Evolutionary conservation across 352 stramenopile species (phyloP).

Genomic region (Phytopythium chamaehyphon): DNA sequence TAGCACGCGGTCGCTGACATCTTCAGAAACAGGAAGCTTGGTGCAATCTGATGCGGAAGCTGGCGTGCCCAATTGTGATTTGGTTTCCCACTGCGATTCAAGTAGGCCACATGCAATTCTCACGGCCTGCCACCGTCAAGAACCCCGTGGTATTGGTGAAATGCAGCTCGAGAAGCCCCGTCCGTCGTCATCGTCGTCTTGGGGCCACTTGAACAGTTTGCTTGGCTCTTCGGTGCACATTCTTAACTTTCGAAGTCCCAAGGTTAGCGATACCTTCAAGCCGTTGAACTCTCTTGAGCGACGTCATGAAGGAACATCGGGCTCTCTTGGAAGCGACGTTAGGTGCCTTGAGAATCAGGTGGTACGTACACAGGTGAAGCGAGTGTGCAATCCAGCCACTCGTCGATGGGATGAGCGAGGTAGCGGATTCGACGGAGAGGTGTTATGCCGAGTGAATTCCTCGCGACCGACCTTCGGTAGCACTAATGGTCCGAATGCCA

Average conservation of each 20-base stretch:
- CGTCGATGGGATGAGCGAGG: slow-evolving; percentile 44
- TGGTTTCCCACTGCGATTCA: slow-evolving; percentile 6
- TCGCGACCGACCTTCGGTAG: no score
- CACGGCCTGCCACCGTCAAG: no score
- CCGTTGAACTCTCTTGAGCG: slow-evolving; percentile 29
- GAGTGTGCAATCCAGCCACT: slow-evolving; percentile 50
- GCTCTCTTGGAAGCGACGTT: slow-evolving; percentile 17
- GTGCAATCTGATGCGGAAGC: slow-evolving; percentile 6
- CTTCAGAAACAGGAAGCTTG: slow-evolving; percentile 45
- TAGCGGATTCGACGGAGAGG: slow-evolving; percentile 68
- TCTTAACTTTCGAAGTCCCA: slow-evolving; percentile 72
- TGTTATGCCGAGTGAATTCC: slow-evolving; percentile 45
- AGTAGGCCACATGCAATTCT: slow-evolving; percentile 13
- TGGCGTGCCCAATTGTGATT: slow-evolving; percentile 3
- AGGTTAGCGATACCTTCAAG: slow-evolving; percentile 77
- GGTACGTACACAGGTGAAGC: slow-evolving; percentile 33
- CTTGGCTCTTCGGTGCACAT: slow-evolving; percentile 67
- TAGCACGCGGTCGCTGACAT: slow-evolving; percentile 43
- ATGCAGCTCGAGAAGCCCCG: slow-evolving; percentile 31
- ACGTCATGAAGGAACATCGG: slow-evolving; percentile 6
- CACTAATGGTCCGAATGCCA: no score
- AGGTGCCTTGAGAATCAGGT: slow-evolving; percentile 46
- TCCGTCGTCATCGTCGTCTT: slow-evolving; percentile 39
- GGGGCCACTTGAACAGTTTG: slow-evolving; percentile 62
- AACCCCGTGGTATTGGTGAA: no score